Percentiles rank a stretch among this genome's conserved stretches.
These are phyloP conservation scores for Chlamydomonas schloesseri DNA, from an alignment of 139 green algal genomes.

Conservation along the genomic window DNA sequence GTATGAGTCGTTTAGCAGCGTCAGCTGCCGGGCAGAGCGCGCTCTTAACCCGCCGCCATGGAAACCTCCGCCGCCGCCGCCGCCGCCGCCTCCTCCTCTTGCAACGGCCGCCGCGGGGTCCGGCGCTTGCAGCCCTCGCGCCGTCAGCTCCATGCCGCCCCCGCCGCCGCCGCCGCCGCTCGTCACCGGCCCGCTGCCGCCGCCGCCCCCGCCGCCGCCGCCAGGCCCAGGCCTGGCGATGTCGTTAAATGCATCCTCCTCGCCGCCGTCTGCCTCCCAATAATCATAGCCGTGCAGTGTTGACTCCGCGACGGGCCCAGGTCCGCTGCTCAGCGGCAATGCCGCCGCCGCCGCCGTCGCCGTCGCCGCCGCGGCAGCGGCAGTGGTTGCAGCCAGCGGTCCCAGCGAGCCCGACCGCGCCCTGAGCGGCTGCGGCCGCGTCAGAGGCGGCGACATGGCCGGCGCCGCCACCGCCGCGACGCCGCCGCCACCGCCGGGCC, in stretches of 20 bases:
- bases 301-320: not conserved
- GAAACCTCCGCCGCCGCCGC: no score
- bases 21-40: no score
- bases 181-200: no score
- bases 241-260: no score
- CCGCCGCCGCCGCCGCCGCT: not conserved
- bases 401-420: not conserved
- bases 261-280: no score
- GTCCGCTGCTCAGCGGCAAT: not conserved
- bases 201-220: no score
- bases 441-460: not conserved
- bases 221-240: no score
- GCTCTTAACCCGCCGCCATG: no score
- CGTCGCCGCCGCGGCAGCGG: no score
- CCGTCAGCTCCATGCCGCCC: constrained; percentile 20
- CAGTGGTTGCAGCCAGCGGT: not conserved
- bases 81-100: not conserved
- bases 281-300: not conserved
- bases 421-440: not conserved
- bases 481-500: not conserved
- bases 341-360: not conserved
- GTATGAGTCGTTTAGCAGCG: no score
- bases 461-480: not conserved
- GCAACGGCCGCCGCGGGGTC: not conserved
- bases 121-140: not conserved